Conservation (phyloP, 495 filamentous ascomycete genomes). For the Neurospora sp. region DNA sequence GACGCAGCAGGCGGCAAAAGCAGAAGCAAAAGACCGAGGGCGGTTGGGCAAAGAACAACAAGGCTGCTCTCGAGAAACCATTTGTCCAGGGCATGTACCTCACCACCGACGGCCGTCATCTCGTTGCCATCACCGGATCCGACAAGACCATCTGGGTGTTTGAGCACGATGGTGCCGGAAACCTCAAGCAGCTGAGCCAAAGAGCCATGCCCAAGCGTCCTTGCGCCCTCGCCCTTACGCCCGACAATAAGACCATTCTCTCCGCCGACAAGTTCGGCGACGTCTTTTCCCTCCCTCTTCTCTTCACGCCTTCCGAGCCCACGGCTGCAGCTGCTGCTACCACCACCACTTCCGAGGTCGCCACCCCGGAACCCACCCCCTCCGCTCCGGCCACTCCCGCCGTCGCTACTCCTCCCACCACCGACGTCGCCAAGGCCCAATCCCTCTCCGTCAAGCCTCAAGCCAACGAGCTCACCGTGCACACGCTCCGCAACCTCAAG, state of each 20-base stretch:
- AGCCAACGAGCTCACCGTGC: slow-evolving; percentile 69
- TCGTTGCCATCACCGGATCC: slow-evolving; percentile 71
- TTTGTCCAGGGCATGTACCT: slow-evolving; percentile 47
- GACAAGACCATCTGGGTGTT: slow-evolving; percentile 89
- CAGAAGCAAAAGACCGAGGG: slow-evolving; percentile 1
- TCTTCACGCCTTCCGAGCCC: slow-evolving; percentile 28
- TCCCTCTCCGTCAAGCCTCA: slow-evolving; percentile 30
- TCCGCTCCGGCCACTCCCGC: slow-evolving; percentile 14
- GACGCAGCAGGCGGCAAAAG: slow-evolving; percentile 3
- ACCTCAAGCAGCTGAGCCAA: slow-evolving; percentile 57
- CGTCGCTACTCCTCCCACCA: background rate
- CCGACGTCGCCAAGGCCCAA: slow-evolving; percentile 13
- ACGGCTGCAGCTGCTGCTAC: background rate
- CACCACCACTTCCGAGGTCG: slow-evolving; percentile 4
- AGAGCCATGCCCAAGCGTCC: slow-evolving; percentile 84
- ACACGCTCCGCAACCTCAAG: slow-evolving; percentile 67
- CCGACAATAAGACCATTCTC: slow-evolving; percentile 60
- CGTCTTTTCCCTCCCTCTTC: slow-evolving; percentile 78
- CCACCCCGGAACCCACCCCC: background rate
- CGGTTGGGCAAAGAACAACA: slow-evolving; percentile 1
- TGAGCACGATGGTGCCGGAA: slow-evolving; percentile 47
- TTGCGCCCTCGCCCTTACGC: slow-evolving; percentile 58
- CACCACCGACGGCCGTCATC: slow-evolving; percentile 50
- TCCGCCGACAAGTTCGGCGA: slow-evolving; percentile 93
- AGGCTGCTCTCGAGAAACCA: slow-evolving; percentile 11